Base-by-base conservation (phyloP, 805 yeast species). In the Pachysolen tannophilus region DNA sequence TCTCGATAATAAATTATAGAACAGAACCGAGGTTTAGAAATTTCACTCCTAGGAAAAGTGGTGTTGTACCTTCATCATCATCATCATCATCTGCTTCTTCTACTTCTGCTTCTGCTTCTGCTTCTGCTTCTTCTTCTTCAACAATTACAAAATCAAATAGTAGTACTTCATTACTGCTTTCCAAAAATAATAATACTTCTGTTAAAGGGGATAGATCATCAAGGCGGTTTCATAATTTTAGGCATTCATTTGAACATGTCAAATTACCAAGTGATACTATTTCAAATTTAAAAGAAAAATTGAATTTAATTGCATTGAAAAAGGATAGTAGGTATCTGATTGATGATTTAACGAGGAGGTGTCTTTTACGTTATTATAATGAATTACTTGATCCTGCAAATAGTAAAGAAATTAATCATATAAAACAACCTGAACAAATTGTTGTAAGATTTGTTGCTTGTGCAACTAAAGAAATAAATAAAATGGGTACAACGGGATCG, bases 21-120 rank as follows among this genome's bases (percentile, higher is more conserved):
- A 73, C 68, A 39, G 85, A 78, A 52, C 83, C 83, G 2, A 55
- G 85, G 25, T 80, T 78, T 56, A 55, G 67, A 34, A 62, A 58
- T 11, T 60, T 60, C n/a, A 31, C 34, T 7, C n/a, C 32, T 6
- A 10, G 20, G 11, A 15, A 26, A 21, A 16, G 30, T 17, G 4
- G n/a, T n/a, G n/a, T n/a, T n/a, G n/a, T n/a, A n/a, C n/a, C 39
- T 10, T 15, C 41, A 6, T 15, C 31, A 17, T 18, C 32, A 18
- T 26, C 23, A 16, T 13, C 29, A 4, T 27, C 28, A 25, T 20
- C 27, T 15, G 21, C 29, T 10, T 6, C 26, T 5, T 38, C 34
- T 17, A 29, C 34, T 3, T 20, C 37, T 14, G 7, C 32, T n/a
- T 26, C 46, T 2, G 28, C 42, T 11, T 6, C 32, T 14, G 6